Base-by-base conservation (phyloP, 495 filamentous ascomycete genomes). In the Aspergillus sclerotiicarbonarius region DNA sequence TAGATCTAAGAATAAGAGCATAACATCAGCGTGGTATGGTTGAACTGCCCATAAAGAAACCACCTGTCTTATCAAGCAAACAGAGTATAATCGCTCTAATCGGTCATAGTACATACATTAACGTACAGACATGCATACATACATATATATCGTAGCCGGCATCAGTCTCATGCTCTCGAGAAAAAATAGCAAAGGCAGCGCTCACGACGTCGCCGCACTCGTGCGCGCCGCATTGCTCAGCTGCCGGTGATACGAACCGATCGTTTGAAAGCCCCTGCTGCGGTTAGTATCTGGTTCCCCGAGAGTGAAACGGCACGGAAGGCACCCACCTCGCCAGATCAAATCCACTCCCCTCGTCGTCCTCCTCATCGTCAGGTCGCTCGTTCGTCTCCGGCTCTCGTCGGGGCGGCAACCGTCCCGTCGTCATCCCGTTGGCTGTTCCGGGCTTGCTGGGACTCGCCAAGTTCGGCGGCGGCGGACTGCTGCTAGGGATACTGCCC, bases 241-340 rank as follows among this genome's bases (percentile, higher is more conserved):
- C 56, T 80, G 78, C 41, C 76, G 76, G 68, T 90, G 87, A 64
- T 82, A 90, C 1, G 82, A 82, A 16, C 85, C 84, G 55, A 90
- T 90, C 51, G 81, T 82, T 71, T 87, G 84, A 71, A 90, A 90
- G 2, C 87, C 87, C 67, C 86, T 89, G 54, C 12, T 56, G 37
- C 35, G 13, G 64, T 75, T 66, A 76, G 72, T 58, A 46, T 37
- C 60, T 35, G 18, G 46, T 67, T 63, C 49, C 41, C 57, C 37
- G 51, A 43, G 35, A 60, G 55, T 47, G 9, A 32, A 35, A 21
- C 19, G 19, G 39, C n/a, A 45, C 25, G 16, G 16, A 5, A 51
- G 9, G 13, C 55, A 72, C 83, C 64, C 68, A 87, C 84, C 84
- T 85, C 46, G 86, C 81, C 41, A 90, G 72, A 67, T 90, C 87